A percentile compares a stretch with the other conserved stretches of the same genome.
phyloP scores from a whole-genome alignment of 2,329 filamentous ascomycete species.

The Trichoderma gracile region DNA sequence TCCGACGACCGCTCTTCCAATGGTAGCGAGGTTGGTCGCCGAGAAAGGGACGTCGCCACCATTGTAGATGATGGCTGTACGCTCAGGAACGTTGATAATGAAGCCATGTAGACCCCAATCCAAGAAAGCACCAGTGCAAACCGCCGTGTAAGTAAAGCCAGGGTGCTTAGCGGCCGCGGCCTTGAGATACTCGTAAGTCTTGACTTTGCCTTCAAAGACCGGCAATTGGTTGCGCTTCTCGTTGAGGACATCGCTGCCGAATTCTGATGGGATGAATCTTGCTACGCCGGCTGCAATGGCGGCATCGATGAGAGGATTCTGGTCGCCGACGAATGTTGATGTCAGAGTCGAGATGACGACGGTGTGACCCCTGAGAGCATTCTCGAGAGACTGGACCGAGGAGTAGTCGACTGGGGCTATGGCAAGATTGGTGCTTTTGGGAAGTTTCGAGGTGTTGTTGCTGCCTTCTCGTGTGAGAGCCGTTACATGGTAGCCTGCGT shows the following conservation, averaged over 20 bases:
- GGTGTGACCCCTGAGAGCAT: background rate
- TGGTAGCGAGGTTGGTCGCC: background rate
- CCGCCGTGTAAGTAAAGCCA: background rate
- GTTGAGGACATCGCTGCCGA: background rate
- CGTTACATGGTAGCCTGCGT: background rate
- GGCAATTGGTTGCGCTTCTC: background rate
- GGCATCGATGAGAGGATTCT: slow-evolving; percentile 4
- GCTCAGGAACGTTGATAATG: background rate
- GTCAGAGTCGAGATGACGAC: slow-evolving; percentile 8
- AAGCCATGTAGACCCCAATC: slow-evolving; percentile 9
- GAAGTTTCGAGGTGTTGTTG: slow-evolving; percentile 10
- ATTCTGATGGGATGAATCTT: slow-evolving; percentile 11
- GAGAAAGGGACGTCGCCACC: slow-evolving; percentile 4
- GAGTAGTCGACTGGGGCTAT: slow-evolving; percentile 1
- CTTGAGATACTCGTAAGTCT: background rate
- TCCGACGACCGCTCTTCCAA: background rate
- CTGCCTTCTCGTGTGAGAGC: slow-evolving; percentile 5
- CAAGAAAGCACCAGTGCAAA: slow-evolving; percentile 6
- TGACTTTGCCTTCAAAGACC: slow-evolving; percentile 2
- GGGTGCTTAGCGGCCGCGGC: background rate
- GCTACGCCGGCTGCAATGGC: background rate
- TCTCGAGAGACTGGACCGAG: background rate
- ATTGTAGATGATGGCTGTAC: background rate
- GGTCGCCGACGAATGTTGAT: background rate
- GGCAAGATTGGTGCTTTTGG: background rate